Evolutionary conservation across 78 protist species (phyloP).

Genomic region (Ministeria vibrans): DNA sequence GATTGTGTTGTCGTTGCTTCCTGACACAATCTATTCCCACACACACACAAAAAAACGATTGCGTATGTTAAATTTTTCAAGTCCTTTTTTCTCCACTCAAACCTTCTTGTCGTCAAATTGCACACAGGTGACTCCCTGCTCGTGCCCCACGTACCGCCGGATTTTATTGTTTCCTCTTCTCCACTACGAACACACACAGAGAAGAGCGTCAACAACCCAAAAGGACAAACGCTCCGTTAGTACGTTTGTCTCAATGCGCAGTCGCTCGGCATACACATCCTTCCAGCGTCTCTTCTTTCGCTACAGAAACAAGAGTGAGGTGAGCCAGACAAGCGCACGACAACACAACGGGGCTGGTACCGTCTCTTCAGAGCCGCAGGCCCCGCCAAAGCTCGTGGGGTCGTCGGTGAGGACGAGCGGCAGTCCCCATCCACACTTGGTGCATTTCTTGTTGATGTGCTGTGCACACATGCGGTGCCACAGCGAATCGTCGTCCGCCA

Average conservation of each 20-base stretch:
- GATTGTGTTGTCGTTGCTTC: neutral
- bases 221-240: neutral
- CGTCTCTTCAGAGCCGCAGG: no score
- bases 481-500: constrained; percentile 25
- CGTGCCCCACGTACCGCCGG: no score
- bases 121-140: no score
- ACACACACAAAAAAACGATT: neutral
- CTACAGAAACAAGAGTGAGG: no score
- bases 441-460: constrained; percentile 28
- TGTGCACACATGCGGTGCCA: constrained; percentile 34
- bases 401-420: constrained; percentile 19
- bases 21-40: constrained; percentile 3
- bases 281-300: constrained; percentile 14
- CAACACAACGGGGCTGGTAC: no score
- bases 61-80: no score
- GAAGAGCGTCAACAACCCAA: neutral
- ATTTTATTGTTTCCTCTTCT: no score
- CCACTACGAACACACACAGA: neutral
- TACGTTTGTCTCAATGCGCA: constrained; percentile 11
- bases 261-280: constrained; percentile 27
- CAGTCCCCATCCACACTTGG: constrained; percentile 27
- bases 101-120: no score
- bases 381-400: no score
- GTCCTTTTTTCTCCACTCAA: no score
- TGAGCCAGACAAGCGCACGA: no score